A percentile compares a stretch with the other conserved stretches of the same genome.
Conservation (phyloP, 2,329 filamentous ascomycete genomes). For the Chrysoporthe deuterocubensis region DNA sequence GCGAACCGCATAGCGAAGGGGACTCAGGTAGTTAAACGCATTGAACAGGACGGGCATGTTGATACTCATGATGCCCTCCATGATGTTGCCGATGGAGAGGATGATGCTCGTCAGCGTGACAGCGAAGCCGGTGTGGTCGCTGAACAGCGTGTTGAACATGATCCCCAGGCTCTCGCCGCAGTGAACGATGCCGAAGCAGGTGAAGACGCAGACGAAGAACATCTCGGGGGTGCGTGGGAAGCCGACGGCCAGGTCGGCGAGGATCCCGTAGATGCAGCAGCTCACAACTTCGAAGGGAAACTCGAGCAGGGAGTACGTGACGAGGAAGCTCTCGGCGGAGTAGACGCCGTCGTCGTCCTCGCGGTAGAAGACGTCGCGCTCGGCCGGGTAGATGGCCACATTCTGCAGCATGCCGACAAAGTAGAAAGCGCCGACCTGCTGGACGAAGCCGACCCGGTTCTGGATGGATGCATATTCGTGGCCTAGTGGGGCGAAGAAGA, state of each 20-base stretch:
- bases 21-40: constrained; percentile 72
- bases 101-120: constrained; percentile 74
- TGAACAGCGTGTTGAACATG: constrained; percentile 78
- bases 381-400: constrained; percentile 72
- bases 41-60: constrained; percentile 68
- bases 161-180: constrained; percentile 79
- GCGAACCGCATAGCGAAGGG: constrained; percentile 70
- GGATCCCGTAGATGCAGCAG: constrained; percentile 66
- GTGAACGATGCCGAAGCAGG: constrained; percentile 73
- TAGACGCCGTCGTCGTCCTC: constrained; percentile 78
- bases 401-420: constrained; percentile 82
- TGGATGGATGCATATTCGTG: constrained; percentile 73
- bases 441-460: constrained; percentile 73
- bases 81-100: constrained; percentile 70
- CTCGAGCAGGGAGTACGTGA: constrained; percentile 72
- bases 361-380: constrained; percentile 76
- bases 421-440: constrained; percentile 73
- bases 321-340: constrained; percentile 70
- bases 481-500: constrained; percentile 74
- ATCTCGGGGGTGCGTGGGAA: constrained; percentile 65
- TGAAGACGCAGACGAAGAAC: constrained; percentile 70
- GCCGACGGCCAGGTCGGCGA: constrained; percentile 67
- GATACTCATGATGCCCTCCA: constrained; percentile 73
- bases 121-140: constrained; percentile 72
- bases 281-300: constrained; percentile 72